Percentiles rank a stretch among this genome's conserved stretches.
phyloP scores from a whole-genome alignment of 495 filamentous ascomycete genomes.

The Aspergillus diversus region DNA sequence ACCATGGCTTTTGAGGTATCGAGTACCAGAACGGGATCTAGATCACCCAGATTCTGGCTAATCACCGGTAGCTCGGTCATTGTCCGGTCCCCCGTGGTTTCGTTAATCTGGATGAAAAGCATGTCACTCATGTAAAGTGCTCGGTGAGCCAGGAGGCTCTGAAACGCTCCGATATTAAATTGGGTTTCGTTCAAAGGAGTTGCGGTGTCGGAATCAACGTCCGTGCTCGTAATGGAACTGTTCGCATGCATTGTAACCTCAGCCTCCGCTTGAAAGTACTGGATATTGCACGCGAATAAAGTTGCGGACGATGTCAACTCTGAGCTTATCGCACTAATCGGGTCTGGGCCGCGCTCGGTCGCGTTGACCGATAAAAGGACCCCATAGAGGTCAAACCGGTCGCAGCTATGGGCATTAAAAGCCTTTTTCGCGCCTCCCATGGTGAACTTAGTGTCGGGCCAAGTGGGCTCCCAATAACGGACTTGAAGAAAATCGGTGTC shows the following conservation, averaged over 20 bases:
- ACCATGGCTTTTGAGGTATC: constrained; percentile 42
- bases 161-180: constrained; percentile 44
- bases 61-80: constrained; percentile 44
- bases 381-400: constrained; percentile 43
- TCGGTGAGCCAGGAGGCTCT: constrained; percentile 38
- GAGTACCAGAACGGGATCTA: constrained; percentile 37
- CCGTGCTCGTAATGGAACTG: constrained; percentile 40
- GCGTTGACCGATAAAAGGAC: constrained; percentile 43
- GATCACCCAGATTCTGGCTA: constrained; percentile 40
- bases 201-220: constrained; percentile 27
- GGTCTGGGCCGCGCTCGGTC: constrained; percentile 15
- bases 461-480: constrained; percentile 46
- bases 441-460: constrained; percentile 18
- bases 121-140: constrained; percentile 47
- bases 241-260: constrained; percentile 45
- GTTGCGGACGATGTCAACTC: constrained; percentile 34
- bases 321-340: constrained; percentile 12
- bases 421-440: constrained; percentile 20
- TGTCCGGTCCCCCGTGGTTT: constrained; percentile 33
- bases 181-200: constrained; percentile 24
- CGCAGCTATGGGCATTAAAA: constrained; percentile 37
- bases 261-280: constrained; percentile 38
- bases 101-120: constrained; percentile 39
- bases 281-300: constrained; percentile 43
- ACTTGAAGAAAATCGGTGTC: constrained; percentile 41